Percentiles rank a stretch among this genome's conserved stretches.
Evolutionary conservation across 176 grass and related monocot species (phyloP).

Genomic region (Raddia distichophylla): DNA sequence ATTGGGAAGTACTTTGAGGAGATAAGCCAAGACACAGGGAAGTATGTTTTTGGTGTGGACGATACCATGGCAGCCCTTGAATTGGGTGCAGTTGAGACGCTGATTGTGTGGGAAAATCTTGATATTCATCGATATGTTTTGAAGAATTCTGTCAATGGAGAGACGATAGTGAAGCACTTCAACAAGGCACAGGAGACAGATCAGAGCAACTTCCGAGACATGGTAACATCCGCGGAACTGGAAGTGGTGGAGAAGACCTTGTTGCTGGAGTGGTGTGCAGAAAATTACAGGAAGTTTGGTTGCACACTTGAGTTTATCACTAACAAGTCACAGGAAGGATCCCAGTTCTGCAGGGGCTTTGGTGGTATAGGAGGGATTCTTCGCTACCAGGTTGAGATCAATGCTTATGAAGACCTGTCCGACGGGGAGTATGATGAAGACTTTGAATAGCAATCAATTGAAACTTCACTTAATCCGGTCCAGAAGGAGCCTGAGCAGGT

Average conservation of each 20-base stretch:
- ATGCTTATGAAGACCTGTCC: conserved; percentile 32
- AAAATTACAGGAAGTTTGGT: conserved; percentile 36
- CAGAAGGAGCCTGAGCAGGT: conserved; percentile 41
- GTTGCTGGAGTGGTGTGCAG: conserved; percentile 40
- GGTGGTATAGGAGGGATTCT: conserved; percentile 47
- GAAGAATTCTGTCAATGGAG: conserved; percentile 25
- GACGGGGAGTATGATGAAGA: conserved; percentile 42
- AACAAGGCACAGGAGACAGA: conserved; percentile 25
- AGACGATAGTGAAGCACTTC: conserved; percentile 5
- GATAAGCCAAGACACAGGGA: conserved; percentile 55
- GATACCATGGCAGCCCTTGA: conserved; percentile 45
- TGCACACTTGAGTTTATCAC: conserved; percentile 43
- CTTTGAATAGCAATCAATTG: conserved; percentile 49
- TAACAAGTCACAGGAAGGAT: conserved; percentile 39
- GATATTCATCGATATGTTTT: conserved; percentile 29
- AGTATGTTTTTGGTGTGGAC: conserved; percentile 49
- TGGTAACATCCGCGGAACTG: conserved; percentile 13
- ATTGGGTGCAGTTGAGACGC: conserved; percentile 35
- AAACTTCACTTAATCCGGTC: conserved; percentile 37
- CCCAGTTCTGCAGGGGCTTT: conserved; percentile 40
- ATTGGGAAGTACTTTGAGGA: conserved; percentile 59
- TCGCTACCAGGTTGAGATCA: conserved; percentile 35
- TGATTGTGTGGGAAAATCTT: conserved; percentile 50
- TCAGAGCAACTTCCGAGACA: conserved; percentile 18
- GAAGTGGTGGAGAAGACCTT: conserved; percentile 31